Percentiles rank a stretch among this genome's conserved stretches.
These are phyloP conservation scores for Ogataea ramenticola DNA, from an alignment of 805 yeast genomes.

Conservation along the genomic window DNA sequence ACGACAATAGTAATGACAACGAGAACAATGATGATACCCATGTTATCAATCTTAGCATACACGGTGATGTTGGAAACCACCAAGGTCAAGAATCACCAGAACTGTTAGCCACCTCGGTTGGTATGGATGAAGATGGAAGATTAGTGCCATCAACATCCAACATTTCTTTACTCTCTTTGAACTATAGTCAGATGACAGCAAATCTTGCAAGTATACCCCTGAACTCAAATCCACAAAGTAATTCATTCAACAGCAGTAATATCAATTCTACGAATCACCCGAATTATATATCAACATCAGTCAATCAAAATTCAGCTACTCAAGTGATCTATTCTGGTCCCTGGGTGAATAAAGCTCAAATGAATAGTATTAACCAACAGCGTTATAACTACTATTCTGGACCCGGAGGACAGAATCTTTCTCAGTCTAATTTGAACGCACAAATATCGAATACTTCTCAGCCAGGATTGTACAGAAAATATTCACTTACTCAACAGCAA, in stretches of 20 bases:
- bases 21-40: not conserved
- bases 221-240: not conserved
- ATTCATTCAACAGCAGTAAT: not conserved
- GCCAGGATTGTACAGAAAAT: conserved; percentile 1
- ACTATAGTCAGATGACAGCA: conserved; percentile 8
- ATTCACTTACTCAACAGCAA: conserved; percentile 3
- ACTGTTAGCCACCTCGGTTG: conserved; percentile 28
- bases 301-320: not conserved
- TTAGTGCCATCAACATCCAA: conserved; percentile 29
- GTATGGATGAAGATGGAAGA: conserved; percentile 23
- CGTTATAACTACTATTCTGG: conserved; percentile 7
- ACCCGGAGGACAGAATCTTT: conserved; percentile 4
- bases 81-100: conserved; percentile 21
- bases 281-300: not conserved
- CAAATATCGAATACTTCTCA: not conserved
- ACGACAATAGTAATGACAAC: not conserved
- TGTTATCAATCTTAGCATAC: too few species aligned
- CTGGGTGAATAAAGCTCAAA: conserved; percentile 1
- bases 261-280: conserved; percentile 1
- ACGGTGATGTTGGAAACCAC: not conserved
- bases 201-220: conserved; percentile 3
- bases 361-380: conserved; percentile 12
- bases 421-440: conserved; percentile 1
- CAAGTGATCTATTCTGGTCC: conserved; percentile 1
- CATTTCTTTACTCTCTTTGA: conserved; percentile 28